Conservation (phyloP, 1,284 basidiomycete species). For the Schizophyllum commune region DNA sequence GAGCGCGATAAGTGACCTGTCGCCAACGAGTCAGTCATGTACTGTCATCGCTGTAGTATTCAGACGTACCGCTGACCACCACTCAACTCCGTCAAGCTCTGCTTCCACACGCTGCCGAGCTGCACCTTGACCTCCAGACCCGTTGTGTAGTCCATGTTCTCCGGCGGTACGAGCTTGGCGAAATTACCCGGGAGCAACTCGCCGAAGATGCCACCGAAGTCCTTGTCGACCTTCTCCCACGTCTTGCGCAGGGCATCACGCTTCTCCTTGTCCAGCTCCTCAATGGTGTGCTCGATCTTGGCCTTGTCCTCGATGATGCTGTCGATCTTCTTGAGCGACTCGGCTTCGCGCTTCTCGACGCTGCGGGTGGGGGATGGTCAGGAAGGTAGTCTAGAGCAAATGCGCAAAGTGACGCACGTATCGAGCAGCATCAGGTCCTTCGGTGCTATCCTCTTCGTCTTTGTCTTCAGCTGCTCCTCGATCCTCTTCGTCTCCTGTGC, state of each 20-base stretch:
- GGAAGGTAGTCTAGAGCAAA: not conserved
- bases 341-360: constrained; percentile 90
- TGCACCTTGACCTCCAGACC: constrained; percentile 97
- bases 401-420: constrained; percentile 42
- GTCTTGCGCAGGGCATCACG: constrained; percentile 89
- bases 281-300: constrained; percentile 95
- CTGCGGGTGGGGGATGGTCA: constrained; percentile 31
- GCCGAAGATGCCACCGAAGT: constrained; percentile 95
- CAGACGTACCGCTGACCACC: constrained; percentile 85
- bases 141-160: constrained; percentile 88
- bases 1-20: constrained; percentile 89
- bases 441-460: constrained; percentile 94
- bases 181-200: constrained; percentile 96
- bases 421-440: constrained; percentile 98
- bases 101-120: constrained; percentile 95
- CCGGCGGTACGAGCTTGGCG: constrained; percentile 90
- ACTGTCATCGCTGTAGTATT: not conserved
- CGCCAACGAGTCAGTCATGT: not conserved
- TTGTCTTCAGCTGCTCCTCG: constrained; percentile 73
- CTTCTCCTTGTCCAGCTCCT: constrained; percentile 91
- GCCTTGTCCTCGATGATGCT: constrained; percentile 91
- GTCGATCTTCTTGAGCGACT: constrained; percentile 81
- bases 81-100: constrained; percentile 92
- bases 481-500: constrained; percentile 57
- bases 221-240: constrained; percentile 92